Evolutionary conservation across 768 basidiomycete species (phyloP).

Genomic region (Tulasnella calospora): DNA sequence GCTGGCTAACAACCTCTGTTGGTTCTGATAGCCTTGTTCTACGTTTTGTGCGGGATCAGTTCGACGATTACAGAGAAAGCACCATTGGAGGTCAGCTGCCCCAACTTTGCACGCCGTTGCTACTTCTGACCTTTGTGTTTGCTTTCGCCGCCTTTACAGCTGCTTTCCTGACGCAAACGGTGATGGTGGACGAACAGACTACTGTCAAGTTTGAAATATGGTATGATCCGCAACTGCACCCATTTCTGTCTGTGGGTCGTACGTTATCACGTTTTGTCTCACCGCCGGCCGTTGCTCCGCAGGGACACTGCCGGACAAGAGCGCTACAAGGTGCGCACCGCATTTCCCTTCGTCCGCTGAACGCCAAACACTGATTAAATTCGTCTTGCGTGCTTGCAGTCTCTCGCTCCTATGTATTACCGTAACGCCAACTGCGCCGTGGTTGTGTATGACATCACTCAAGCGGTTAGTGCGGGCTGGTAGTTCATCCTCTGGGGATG

Average conservation of each 20-base stretch:
- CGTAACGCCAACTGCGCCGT: conserved; percentile 91
- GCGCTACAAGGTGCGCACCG: conserved; percentile 66
- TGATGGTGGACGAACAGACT: conserved; percentile 80
- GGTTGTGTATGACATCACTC: conserved; percentile 95
- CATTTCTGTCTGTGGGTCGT: background rate
- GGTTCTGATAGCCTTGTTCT: conserved; percentile 67
- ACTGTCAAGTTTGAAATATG: conserved; percentile 98
- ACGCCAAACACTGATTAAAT: background rate
- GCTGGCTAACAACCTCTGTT: conserved; percentile 3
- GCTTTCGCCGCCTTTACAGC: conserved; percentile 45
- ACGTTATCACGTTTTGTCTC: conserved; percentile 21
- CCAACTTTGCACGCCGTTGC: background rate
- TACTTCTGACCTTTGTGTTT: conserved; percentile 19
- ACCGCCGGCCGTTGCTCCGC: background rate
- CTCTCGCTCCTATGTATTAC: conserved; percentile 91
- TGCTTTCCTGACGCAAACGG: conserved; percentile 97
- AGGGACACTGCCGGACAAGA: conserved; percentile 98
- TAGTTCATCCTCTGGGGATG: background rate
- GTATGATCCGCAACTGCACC: conserved; percentile 43
- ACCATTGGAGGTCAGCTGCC: conserved; percentile 66
- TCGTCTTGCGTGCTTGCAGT: background rate
- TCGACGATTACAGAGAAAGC: conserved; percentile 92
- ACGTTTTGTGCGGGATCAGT: conserved; percentile 94
- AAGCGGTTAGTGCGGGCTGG: conserved; percentile 40
- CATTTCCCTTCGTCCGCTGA: background rate